Conservation (phyloP, 345 rosid genomes). For the Leavenworthia alabamica region DNA sequence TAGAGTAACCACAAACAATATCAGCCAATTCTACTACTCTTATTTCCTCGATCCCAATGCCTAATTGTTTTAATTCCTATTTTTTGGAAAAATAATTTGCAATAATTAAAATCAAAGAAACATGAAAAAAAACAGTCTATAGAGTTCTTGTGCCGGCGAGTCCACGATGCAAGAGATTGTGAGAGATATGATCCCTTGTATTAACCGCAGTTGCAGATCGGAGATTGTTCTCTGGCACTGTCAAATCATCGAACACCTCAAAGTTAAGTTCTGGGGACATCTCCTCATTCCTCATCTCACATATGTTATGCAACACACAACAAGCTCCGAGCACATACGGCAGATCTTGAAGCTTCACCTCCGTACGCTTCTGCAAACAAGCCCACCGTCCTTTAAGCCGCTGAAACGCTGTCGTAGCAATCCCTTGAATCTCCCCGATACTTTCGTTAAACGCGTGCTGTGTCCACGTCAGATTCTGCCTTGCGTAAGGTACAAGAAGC, state of each 20-base stretch:
- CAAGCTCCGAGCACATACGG: slow-evolving; percentile 84
- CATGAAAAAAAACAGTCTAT: neutral
- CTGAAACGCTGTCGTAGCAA: slow-evolving; percentile 46
- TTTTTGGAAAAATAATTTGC: slow-evolving; percentile 28
- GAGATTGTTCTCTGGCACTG: slow-evolving; percentile 48
- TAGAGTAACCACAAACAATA: neutral
- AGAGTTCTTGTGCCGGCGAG: slow-evolving; percentile 41
- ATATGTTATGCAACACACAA: slow-evolving; percentile 71
- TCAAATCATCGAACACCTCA: slow-evolving; percentile 58
- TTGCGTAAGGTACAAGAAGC: slow-evolving; percentile 69
- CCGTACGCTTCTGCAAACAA: slow-evolving; percentile 73
- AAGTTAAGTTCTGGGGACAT: slow-evolving; percentile 39
- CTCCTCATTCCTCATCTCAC: slow-evolving; percentile 67
- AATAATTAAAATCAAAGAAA: neutral
- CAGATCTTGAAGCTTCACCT: slow-evolving; percentile 70
- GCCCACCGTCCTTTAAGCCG: slow-evolving; percentile 69
- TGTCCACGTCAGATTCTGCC: slow-evolving; percentile 69
- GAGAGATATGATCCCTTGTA: slow-evolving; percentile 68
- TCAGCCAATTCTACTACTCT: slow-evolving; percentile 4
- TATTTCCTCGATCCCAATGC: slow-evolving; percentile 5
- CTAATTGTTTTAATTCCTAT: slow-evolving; percentile 16
- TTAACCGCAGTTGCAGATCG: slow-evolving; percentile 41
- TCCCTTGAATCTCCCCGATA: slow-evolving; percentile 36
- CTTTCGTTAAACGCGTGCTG: slow-evolving; percentile 69
- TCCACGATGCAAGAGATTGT: slow-evolving; percentile 69